Evolutionary conservation across 2,329 filamentous ascomycete species (phyloP), one percentile per base, ranked within the genome.

Genomic region (Ascochyta koolunga): DNA sequence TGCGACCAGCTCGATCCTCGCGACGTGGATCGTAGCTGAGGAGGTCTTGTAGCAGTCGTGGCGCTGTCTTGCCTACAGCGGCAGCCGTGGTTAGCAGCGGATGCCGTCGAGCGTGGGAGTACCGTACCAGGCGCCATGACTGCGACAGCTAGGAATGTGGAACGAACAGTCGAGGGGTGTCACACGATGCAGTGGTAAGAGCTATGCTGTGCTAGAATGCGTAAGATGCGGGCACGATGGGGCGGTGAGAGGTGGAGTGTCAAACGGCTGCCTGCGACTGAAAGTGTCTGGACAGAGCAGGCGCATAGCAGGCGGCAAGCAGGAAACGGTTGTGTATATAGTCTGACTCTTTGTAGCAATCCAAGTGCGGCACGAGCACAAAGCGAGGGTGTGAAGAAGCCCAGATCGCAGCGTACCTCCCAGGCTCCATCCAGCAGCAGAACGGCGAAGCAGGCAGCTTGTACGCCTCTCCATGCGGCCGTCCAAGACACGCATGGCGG

Each of bases 41-140:
- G 60, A 85, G 77, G 65, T 85, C 82, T 59, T 81, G 76, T 55
- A 79, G 74, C 53, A 82, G 76, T 61, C 75, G 78, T 48, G 78
- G 81, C 52, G 80, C 78, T 59, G 78, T 80, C 70, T 81, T 81
- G 60, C 78, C 77, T 74, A 65, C 66, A 74, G 70, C 60, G 79
- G 33, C 76, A 58, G 41, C 27, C 31, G 36, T 33, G 18, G 43
- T 66, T 57, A 65, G 63, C 46, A 57, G 38, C 32, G 27, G 15
- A 16, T 22, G 18, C 45, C 39, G 19, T 29, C 38, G 36, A 43
- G 44, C n/a, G 11, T 9, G 47, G 36, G 29, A 41, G 46, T 25
- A 54, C 39, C 46, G 42, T 66, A 69, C 61, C 64, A 50, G 63
- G 62, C 55, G 64, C 60, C 64, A 67, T 64, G 50, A 54, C 44